Evolutionary conservation across 2,329 filamentous ascomycete species (phyloP), one percentile per base, ranked within the genome.

Genomic region (Xylaria sp.): DNA sequence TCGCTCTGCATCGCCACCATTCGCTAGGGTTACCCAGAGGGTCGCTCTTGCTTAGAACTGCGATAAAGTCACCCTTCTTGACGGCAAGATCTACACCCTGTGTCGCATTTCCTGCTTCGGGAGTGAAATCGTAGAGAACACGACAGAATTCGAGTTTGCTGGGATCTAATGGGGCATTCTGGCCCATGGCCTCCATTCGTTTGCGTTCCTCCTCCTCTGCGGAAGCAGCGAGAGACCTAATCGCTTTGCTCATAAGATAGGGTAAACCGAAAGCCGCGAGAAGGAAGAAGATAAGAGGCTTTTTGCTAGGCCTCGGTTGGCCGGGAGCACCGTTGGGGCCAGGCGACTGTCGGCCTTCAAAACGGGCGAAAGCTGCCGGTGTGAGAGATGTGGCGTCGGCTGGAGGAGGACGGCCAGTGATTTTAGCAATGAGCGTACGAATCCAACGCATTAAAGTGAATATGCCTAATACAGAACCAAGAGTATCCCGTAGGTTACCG

Each of bases 371-470:
- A 59, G 92, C 92, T 23, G 92, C 89, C 0, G 95, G 94, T 0
- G 94, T 99, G 40, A 99, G 85, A 3, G 94, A 87, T 28, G 86
- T 93, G 9, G 92, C 92, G 71, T 96, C 92, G 21, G 91, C 95
- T 21, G 95, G 95, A 0, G 89, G 91, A 45, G 95, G 94, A 11
- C 93, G 91, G 37, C 95, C 96, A 4, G 94, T 97, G 60, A 99
- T 79, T 78, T 96, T 97, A 35, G 95, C 94, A 67, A 98, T 86
- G 23, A 96, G 83, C 1, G 93, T 97, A 58, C 93, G 89, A 70
- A 97, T 88, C 94, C 95, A 99, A 67, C 96, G 89, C 82, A 99
- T 90, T 42, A 99, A 76, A 11, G 95, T 96, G 79, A 97, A 99
- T 74, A 99, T 97, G 42, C 95, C 95, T 40, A 99, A 82, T 11